These are phyloP conservation scores for Fusarium bulbicola DNA, from an alignment of 2,329 filamentous ascomycete species.

Conservation along the genomic window DNA sequence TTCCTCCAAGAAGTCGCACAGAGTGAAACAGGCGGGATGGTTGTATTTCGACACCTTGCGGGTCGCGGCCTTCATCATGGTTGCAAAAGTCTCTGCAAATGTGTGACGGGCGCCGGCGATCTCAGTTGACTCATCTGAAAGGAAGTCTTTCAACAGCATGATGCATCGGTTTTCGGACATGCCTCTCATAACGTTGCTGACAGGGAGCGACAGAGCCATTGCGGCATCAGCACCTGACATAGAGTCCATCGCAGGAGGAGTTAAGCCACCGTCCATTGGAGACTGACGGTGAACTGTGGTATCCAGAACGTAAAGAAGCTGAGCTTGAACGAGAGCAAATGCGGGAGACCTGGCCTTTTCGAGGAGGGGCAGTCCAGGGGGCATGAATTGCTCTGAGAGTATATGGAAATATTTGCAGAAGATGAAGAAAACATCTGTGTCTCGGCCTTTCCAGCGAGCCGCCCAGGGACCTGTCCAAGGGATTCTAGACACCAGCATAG, in stretches of 20 bases:
- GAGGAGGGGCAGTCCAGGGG: conserved; percentile 59
- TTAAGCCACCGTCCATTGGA: conserved; percentile 56
- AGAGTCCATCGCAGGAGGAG: conserved; percentile 56
- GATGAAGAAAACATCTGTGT: conserved; percentile 90
- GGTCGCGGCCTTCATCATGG: conserved; percentile 77
- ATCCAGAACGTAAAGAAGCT: conserved; percentile 81
- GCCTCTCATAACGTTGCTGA: conserved; percentile 74
- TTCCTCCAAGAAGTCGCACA: conserved; percentile 93
- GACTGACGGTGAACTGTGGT: conserved; percentile 83
- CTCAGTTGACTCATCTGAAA: conserved; percentile 59
- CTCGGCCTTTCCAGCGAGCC: conserved; percentile 83
- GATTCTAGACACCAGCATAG: conserved; percentile 76
- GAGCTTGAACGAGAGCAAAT: conserved; percentile 82
- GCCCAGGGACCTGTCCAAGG: conserved; percentile 88
- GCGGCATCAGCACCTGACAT: conserved; percentile 70
- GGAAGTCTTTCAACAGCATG: conserved; percentile 81
- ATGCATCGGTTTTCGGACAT: conserved; percentile 93
- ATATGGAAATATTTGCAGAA: conserved; percentile 91
- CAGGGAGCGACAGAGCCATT: conserved; percentile 69
- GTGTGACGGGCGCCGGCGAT: conserved; percentile 65
- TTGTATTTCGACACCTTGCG: conserved; percentile 82
- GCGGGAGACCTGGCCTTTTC: conserved; percentile 76
- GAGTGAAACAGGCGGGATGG: conserved; percentile 83
- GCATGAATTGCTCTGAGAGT: conserved; percentile 77
- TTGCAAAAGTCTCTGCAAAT: conserved; percentile 80